Percentiles rank a stretch among this genome's conserved stretches.
Conservation (phyloP, 192 early-diverging fungal species). For the Linnemannia elongata region DNA sequence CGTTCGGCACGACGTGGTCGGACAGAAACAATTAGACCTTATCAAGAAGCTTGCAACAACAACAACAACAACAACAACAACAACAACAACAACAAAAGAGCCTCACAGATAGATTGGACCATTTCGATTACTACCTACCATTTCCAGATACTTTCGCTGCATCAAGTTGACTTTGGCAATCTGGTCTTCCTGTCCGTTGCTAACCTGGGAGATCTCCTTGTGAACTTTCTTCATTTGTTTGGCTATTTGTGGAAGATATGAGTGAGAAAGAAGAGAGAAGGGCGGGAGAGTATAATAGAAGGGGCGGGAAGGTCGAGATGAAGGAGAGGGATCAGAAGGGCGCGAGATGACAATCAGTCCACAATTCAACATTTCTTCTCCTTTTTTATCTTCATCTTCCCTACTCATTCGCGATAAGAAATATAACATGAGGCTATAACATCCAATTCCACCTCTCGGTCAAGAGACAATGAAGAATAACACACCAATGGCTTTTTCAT, state of each 20-base stretch:
- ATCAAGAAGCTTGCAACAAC: not conserved
- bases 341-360: not conserved
- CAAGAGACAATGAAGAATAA: not conserved
- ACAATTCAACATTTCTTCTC: not conserved
- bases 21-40: not conserved
- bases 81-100: too few relatives aligned
- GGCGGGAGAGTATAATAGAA: not conserved
- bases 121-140: conserved; percentile 53
- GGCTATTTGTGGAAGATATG: conserved; percentile 50
- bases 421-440: not conserved
- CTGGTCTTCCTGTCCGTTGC: conserved; percentile 62
- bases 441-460: not conserved
- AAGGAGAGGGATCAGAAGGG: not conserved
- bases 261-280: not conserved
- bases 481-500: conserved; percentile 69
- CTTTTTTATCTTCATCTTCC: not conserved
- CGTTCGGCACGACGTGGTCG: not conserved
- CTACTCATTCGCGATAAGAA: not conserved
- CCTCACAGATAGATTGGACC: not conserved
- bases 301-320: not conserved
- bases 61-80: too few relatives aligned
- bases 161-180: conserved; percentile 61
- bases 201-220: conserved; percentile 64
- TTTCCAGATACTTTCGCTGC: conserved; percentile 69
- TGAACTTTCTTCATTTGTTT: conserved; percentile 71